Evolutionary conservation across 768 basidiomycete species (phyloP), one percentile per base, ranked within the genome.

Genomic region (Trametes meyenii): DNA sequence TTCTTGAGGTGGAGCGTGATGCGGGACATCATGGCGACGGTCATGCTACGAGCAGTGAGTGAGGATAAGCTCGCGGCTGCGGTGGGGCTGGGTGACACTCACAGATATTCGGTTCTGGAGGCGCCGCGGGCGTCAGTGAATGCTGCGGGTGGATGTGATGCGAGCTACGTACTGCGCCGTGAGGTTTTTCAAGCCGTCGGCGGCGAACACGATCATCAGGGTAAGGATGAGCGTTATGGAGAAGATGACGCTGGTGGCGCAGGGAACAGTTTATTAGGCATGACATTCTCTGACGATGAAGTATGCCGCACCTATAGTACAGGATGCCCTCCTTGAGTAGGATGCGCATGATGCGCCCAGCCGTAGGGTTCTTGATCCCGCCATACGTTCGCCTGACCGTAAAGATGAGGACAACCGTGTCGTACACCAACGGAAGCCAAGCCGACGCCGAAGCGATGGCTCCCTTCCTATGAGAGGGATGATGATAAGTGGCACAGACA

Each of bases 11-110:
- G 83, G 24, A 88, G 78, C 1, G 86, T 87, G 50, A 88, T 87
- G 8, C 87, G 80, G 3, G 85, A 87, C 80, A 87, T 86, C 83
- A 87, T 88, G 0, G 84, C 77, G 12, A 88, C 84, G 72, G 81
- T 67, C 29, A 69, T 19, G 13, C 68, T 67, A 44, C 6, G 36
- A 44, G 14, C 10, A 49, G 55, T 19, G 35, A 23, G n/a, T 21
- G 36, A 49, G 55, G 36, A 10, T 10, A 33, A 23, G 59, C 36
- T 40, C 38, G n/a, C n/a, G 42, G 42, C 3, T 0, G 36, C 5
- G 26, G 50, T 17, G n/a, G 36, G 33, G 55, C 13, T 21, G 35
- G 21, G 40, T 8, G 19, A 5, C 10, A 70, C 74, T 68, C 72
- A 84, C 61, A 85, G 73, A 33, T 85, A 78, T 64, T 70, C 72